These are phyloP conservation scores for Artemisia argyi DNA, from an alignment of 129 eudicot species.

Conservation along the genomic window DNA sequence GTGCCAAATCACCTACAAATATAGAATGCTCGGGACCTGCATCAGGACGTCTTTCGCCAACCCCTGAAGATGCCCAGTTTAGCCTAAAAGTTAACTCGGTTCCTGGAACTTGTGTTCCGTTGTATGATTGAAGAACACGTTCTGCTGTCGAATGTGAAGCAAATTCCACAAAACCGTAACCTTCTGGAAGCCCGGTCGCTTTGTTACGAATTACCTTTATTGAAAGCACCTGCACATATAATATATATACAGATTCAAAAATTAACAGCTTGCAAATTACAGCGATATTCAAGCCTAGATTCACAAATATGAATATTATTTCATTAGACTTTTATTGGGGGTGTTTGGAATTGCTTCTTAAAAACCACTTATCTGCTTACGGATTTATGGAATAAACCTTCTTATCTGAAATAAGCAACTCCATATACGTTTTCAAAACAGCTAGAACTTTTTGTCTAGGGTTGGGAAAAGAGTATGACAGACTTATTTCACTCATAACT, in stretches of 20 bases:
- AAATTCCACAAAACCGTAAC: slow-evolving; percentile 95
- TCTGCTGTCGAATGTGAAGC: slow-evolving; percentile 82
- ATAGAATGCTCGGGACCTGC: slow-evolving; percentile 95
- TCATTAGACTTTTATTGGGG: too few species aligned
- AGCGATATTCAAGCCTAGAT: too few species aligned
- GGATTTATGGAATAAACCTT: too few species aligned
- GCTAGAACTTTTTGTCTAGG: too few species aligned
- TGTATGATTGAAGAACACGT: slow-evolving; percentile 73
- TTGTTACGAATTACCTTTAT: slow-evolving; percentile 88
- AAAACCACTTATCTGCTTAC: too few species aligned
- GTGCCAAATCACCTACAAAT: slow-evolving; percentile 97
- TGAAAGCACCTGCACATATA: slow-evolving; percentile 64
- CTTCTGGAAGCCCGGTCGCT: slow-evolving; percentile 93
- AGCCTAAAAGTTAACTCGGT: slow-evolving; percentile 87
- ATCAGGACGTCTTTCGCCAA: slow-evolving; percentile 79
- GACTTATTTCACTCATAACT: too few species aligned
- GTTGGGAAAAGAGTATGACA: too few species aligned
- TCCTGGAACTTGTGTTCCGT: slow-evolving; percentile 86
- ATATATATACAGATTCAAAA: neutral
- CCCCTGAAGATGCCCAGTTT: slow-evolving; percentile 98
- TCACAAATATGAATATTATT: too few species aligned
- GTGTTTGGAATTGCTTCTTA: too few species aligned
- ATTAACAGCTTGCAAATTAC: neutral
- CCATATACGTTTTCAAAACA: too few species aligned
- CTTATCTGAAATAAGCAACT: too few species aligned